Base-by-base conservation (phyloP, 768 basidiomycete genomes). In the Trametes coccinea region DNA sequence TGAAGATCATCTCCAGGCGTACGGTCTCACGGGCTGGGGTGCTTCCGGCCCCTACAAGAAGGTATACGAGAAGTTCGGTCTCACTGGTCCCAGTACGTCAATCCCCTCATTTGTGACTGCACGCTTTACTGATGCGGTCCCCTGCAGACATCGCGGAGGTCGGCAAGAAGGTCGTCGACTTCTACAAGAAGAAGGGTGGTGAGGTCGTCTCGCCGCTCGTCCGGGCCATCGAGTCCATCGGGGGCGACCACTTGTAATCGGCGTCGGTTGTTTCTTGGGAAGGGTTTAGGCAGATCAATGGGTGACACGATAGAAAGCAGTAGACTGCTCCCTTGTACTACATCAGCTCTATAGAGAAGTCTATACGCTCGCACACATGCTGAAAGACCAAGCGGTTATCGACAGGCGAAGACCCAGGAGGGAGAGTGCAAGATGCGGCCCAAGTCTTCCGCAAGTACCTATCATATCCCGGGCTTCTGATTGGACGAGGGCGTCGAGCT, bases 61-160 rank as follows among this genome's bases (percentile, higher is more conserved):
- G 78, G 89, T 95, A 11, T 97, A 97, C 73, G 90, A 90, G 78
- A 92, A 93, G 76, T 91, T 93, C 68, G 92, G 90, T 45, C 83
- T 94, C 71, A 93, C 92, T 40, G 88, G 86, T 13, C 72, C 82
- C 48, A 89, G 86, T 89, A 75, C 53, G 85, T 81, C 31, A 37
- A 49, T 30, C 51, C 27, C 53, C 60, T 50, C 29, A 11, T 41
- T 29, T 34, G 29, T 4, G 22, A 49, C 44, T 34, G 16, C 40
- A 55, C 51, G 59, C 22, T 22, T 58, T 27, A 51, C 53, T 52
- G 45, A 37, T 41, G 16, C 11, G 43, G 60, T 49, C n/a, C 47
- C 9, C 17, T 48, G 3, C 56, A 88, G 89, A 90, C 73, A 89
- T 97, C 70, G 90, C 93, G 46, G 74, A 73, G 47, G 83, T 93